Conservation (phyloP, 2,329 filamentous ascomycete species). For the Ophiostoma australiae region DNA sequence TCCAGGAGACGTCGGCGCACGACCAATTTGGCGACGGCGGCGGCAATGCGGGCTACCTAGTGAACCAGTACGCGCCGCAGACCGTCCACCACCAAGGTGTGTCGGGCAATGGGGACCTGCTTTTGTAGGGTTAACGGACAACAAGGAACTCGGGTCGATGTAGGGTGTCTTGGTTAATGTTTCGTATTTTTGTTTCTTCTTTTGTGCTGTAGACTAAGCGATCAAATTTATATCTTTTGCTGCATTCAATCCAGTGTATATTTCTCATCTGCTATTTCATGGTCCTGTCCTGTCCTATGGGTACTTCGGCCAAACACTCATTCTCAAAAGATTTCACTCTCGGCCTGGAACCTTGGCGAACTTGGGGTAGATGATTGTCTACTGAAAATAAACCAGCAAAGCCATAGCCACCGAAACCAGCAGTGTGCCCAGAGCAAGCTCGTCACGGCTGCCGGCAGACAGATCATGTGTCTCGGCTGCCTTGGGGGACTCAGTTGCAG, state of each 20-base stretch:
- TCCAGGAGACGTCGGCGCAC: slow-evolving; percentile 47
- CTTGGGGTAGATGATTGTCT: neutral
- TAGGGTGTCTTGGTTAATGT: neutral
- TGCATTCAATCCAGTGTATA: neutral
- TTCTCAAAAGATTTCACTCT: neutral
- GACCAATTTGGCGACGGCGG: slow-evolving; percentile 59
- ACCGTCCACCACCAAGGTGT: slow-evolving; percentile 65
- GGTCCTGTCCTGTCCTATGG: neutral
- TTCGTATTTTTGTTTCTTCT: neutral
- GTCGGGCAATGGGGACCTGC: slow-evolving; percentile 64
- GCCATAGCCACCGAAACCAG: neutral
- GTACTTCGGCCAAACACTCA: neutral
- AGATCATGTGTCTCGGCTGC: neutral
- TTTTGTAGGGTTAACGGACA: slow-evolving; percentile 40
- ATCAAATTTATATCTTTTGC: neutral
- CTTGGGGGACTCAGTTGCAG: slow-evolving; percentile 9
- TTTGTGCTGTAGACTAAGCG: slow-evolving; percentile 6
- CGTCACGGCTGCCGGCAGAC: neutral
- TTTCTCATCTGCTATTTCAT: neutral
- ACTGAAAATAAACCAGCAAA: neutral
- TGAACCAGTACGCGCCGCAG: slow-evolving; percentile 76
- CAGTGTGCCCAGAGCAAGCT: neutral
- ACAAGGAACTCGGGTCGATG: neutral
- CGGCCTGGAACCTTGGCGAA: neutral
- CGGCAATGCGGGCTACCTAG: slow-evolving; percentile 58